phyloP scores from a whole-genome alignment of 2,329 filamentous ascomycete genomes.

The Zasmidium angulare region DNA sequence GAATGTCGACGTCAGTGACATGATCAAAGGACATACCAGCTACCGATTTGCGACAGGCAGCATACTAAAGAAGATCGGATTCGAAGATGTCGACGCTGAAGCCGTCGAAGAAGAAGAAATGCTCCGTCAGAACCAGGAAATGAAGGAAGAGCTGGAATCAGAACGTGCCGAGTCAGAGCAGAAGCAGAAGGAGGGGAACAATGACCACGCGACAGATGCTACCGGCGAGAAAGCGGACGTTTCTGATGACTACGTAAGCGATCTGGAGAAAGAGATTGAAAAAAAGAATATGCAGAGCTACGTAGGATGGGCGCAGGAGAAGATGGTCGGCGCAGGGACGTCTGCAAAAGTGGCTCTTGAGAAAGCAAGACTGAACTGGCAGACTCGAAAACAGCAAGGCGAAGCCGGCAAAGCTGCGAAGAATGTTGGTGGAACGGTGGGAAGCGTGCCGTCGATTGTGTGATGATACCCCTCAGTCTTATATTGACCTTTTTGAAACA shows the following conservation, averaged over 20 bases:
- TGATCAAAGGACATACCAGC: constrained; percentile 51
- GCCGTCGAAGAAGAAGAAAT: constrained; percentile 49
- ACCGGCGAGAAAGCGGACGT: constrained; percentile 34
- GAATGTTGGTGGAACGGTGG: neutral
- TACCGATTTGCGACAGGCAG: constrained; percentile 53
- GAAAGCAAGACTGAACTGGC: constrained; percentile 20
- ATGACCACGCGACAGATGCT: constrained; percentile 5
- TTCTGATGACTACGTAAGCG: constrained; percentile 31
- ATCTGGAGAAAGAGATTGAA: constrained; percentile 10
- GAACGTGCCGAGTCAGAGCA: constrained; percentile 28
- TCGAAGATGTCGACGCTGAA: constrained; percentile 51
- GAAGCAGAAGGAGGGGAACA: constrained; percentile 21
- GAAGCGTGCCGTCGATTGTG: neutral
- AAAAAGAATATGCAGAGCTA: constrained; percentile 39
- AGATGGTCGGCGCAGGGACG: constrained; percentile 36
- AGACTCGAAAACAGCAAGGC: neutral
- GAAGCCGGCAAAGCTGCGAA: neutral
- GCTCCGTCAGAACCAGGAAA: constrained; percentile 39
- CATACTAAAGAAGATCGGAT: constrained; percentile 54
- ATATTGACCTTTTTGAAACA: neutral
- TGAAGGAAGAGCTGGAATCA: constrained; percentile 39
- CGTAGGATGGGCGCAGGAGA: constrained; percentile 44
- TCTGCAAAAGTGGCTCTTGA: constrained; percentile 24
- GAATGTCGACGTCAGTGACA: constrained; percentile 54
- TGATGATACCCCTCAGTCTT: neutral